Percentiles rank a stretch among this genome's conserved stretches.
phyloP scores from a whole-genome alignment of 139 green algal species.

The Coelastrella sp. region DNA sequence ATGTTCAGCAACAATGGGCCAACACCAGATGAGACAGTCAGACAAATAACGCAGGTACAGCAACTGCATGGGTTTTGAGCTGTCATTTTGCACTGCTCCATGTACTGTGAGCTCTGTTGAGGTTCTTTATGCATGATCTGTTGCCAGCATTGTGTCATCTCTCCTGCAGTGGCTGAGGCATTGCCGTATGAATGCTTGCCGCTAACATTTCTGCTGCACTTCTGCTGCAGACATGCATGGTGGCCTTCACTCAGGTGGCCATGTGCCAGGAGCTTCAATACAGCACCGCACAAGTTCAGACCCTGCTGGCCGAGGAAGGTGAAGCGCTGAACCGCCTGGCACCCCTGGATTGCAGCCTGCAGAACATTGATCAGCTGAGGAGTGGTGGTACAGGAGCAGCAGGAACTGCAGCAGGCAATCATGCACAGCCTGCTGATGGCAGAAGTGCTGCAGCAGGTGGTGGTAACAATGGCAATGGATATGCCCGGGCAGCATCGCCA shows the following conservation, averaged over 20 bases:
- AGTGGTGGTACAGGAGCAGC: not conserved
- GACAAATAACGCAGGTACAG: slow-evolving; percentile 23
- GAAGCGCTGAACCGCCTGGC: slow-evolving; percentile 5
- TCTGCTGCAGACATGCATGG: slow-evolving; percentile 22
- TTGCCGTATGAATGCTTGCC: not conserved
- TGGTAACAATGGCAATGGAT: not conserved
- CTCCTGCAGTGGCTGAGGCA: too few species aligned
- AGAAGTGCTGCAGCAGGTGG: slow-evolving; percentile 1
- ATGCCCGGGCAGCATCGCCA: slow-evolving; percentile 2
- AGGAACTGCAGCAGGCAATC: slow-evolving; percentile 6
- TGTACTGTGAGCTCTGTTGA: not conserved
- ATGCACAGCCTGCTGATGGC: not conserved
- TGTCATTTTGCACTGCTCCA: not conserved
- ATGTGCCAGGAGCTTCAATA: not conserved
- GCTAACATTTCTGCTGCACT: not conserved
- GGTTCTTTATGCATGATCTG: not conserved
- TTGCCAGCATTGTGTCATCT: too few species aligned
- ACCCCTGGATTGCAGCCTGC: not conserved
- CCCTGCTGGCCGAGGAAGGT: not conserved
- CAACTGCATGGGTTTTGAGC: not conserved
- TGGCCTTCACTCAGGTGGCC: slow-evolving; percentile 12
- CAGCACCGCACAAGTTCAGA: slow-evolving; percentile 19
- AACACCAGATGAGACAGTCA: slow-evolving; percentile 53
- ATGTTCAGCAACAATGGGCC: slow-evolving; percentile 44
- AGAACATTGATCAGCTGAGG: slow-evolving; percentile 27